These are phyloP conservation scores for Aspergillus sp. DNA, from an alignment of 2,329 filamentous ascomycete species.

Conservation along the genomic window DNA sequence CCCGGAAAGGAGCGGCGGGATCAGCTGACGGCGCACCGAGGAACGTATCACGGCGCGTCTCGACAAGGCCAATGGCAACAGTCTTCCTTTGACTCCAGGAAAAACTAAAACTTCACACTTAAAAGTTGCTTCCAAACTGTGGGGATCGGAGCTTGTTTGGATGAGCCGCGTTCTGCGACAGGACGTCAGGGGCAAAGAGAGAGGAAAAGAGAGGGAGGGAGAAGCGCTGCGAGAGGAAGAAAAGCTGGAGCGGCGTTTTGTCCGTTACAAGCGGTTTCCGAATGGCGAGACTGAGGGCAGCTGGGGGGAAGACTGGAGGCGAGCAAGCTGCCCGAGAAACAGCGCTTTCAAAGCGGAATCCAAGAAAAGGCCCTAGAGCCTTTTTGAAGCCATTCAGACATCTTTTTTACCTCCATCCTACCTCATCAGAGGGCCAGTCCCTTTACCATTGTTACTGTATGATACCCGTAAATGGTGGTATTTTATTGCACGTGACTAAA, in stretches of 20 bases:
- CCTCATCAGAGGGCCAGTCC: conserved; percentile 9
- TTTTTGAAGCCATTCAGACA: conserved; percentile 20
- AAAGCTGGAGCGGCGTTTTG: conserved; percentile 18
- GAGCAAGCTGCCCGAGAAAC: conserved; percentile 11
- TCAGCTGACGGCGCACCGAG: conserved; percentile 22
- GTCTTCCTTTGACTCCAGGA: background rate
- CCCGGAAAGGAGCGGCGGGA: conserved; percentile 21
- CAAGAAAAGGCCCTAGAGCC: conserved; percentile 4
- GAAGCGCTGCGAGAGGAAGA: conserved; percentile 9
- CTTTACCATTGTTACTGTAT: conserved; percentile 22
- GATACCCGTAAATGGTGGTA: conserved; percentile 9
- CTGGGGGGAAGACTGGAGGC: background rate
- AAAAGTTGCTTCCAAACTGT: background rate
- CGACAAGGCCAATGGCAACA: background rate
- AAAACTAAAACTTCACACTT: background rate
- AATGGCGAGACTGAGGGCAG: conserved; percentile 4
- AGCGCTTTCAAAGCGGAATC: background rate
- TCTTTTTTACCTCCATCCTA: conserved; percentile 12
- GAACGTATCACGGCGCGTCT: conserved; percentile 13
- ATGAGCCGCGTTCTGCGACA: conserved; percentile 2
- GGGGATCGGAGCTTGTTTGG: background rate
- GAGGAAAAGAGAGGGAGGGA: conserved; percentile 12
- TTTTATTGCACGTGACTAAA: background rate
- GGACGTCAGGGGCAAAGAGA: conserved; percentile 6
- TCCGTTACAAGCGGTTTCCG: conserved; percentile 24